Base-by-base conservation (phyloP, 2,329 filamentous ascomycete species). In the Aspergillus caelatus region DNA sequence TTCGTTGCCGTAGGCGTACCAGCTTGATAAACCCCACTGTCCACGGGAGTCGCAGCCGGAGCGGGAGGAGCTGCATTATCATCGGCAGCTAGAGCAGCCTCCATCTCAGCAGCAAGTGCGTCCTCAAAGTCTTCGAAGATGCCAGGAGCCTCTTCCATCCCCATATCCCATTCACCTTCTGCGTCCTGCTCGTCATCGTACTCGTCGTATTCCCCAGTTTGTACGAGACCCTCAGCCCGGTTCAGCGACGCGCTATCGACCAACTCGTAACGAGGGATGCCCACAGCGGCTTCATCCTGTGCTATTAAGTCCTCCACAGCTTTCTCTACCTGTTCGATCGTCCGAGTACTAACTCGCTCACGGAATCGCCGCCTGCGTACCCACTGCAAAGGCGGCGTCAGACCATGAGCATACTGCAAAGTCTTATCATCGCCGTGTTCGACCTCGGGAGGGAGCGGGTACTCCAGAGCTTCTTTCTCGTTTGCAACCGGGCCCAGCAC, bases 301-400 rank as follows among this genome's bases (percentile, higher is more conserved):
- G 85, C 84, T 4, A 96, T 83, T 39, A 96, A 80, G 52, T 89
- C 85, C 67, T 93, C 88, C 39, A 96, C 92, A 69, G 91, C 87
- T 61, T 89, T 87, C 73, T 96, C 93, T 57, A 94, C 92, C 69
- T 92, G 90, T 74, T 94, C 90, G 66, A 95, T 94, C 67, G 94
- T 91, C 64, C 92, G 89, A 62, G 93, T 89, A 64, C 89, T 92
- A 59, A 94, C 87, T 3, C 92, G 89, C 74, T 94, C 93, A 62
- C 93, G 88, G 78, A 96, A 96, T 36, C 93, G 86, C 32, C 92
- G 88, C 75, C 92, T 93, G 50, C 91, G 85, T 50, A 91, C 92
- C 81, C 92, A 92, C 74, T 92, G 91, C 89, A 96, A 92, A 1
- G 93, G 93, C 6, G 93, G 92, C 1, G 93, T 95, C 23, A 97